Evolutionary conservation across 495 filamentous ascomycete genomes (phyloP), one percentile per base, ranked within the genome.

Genomic region (Glonium stellatum): DNA sequence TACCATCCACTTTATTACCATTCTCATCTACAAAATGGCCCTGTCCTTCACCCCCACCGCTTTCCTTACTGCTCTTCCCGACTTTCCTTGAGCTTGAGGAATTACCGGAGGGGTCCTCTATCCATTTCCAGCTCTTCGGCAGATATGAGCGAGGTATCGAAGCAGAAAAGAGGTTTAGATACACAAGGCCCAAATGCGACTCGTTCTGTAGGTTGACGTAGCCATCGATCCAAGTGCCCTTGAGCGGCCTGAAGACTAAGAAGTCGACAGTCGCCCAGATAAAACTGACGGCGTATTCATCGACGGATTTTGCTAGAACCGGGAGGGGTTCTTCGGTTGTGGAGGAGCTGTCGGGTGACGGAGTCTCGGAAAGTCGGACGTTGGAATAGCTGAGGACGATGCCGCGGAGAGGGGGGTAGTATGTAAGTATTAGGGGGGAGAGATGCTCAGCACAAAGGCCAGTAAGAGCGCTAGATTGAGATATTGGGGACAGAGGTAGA

Each of bases 251-350:
- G 70, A 88, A 86, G 35, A 90, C 71, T 19, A 89, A 70, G 72
- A 91, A 88, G 18, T 86, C 85, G 0, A 85, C 87, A 0, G 84
- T 89, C 5, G 88, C 75, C 79, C 88, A 91, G 35, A 87, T 76
- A 67, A 81, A 88, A 48, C 78, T 77, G 19, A 80, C 81, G 0
- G 82, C 84, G 72, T 88, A 88, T 71, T 88, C 86, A 71, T 87
- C 79, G 34, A 84, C 76, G 2, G 77, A 75, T 57, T 76, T 75
- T 10, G 81, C 77, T 23, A 84, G 73, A 1, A 82, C 22, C 51
- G 27, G 48, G 34, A n/a, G 18, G 58, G 41, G 15, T 47, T 9
- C 9, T 31, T 15, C 6, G 50, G n/a, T 41, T 58, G 55, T 13
- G 46, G 27, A 31, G 27, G 27, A 31, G 27, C 27, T 31, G 27